Base-by-base conservation (phyloP, 495 filamentous ascomycete genomes). In the Aspergillus nidulans region DNA sequence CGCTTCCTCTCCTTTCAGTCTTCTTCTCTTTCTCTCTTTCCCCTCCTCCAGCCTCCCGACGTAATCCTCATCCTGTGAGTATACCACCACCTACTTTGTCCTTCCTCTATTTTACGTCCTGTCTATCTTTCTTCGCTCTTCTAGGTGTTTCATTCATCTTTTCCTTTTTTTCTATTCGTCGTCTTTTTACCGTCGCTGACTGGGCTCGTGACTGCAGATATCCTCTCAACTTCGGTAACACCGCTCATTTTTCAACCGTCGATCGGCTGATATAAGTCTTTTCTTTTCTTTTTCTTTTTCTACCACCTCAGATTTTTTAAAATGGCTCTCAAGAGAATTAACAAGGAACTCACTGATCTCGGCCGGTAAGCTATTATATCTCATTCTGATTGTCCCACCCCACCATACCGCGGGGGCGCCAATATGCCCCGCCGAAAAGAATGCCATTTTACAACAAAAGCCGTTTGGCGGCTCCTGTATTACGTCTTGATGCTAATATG, bases 291-390 rank as follows among this genome's bases (percentile, higher is more conserved):
- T 21, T 46, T 24, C 42, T 38, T 40, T 57, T 57, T 40, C 53
- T 53, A n/a, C n/a, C n/a, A n/a, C 63, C n/a, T 56, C 24, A 42
- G 34, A 43, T 49, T 8, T 60, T 69, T 75, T 58, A 72, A 65
- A 64, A 98, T 98, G 94, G 94, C 94, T 78, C 86, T 98, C 70
- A 98, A 98, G 90, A 84, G 94, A 74, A 98, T 98, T 80, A 97
- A 96, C 85, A 98, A 97, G 86, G 94, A 98, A 83, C 88, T 98
- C 77, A 89, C 91, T 78, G 94, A 98, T 70, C 86, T 98, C 69
- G 94, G 94, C 80, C 91, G 94, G 92, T 98, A 96, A 71, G 84
- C 30, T 18, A 26, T 55, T 36, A 26, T 53, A 26, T 18, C 34
- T 47, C 9, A 20, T 51, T 23, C 18, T 51, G 23, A 48, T 30